These are phyloP conservation scores for Cubamyces lactineus DNA, from an alignment of 768 basidiomycete genomes.

Conservation along the genomic window DNA sequence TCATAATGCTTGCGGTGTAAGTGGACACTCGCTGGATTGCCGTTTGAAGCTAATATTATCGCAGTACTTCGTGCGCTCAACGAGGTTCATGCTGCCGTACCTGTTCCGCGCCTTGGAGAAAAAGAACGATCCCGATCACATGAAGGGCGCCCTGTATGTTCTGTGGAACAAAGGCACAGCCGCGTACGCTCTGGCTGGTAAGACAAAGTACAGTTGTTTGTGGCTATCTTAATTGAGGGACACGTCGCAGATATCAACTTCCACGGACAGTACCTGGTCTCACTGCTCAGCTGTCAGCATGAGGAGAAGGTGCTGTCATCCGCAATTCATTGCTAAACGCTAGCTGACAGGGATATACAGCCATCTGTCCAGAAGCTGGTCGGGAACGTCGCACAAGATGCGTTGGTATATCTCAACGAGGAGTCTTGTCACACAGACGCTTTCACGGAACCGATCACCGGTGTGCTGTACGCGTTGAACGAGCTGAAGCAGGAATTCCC, in stretches of 20 bases:
- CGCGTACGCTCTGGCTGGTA: slow-evolving; percentile 71
- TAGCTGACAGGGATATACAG: slow-evolving; percentile 37
- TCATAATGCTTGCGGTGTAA: slow-evolving; percentile 64
- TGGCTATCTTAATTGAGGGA: background rate
- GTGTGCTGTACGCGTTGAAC: slow-evolving; percentile 50
- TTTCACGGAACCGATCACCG: slow-evolving; percentile 52
- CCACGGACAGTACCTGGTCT: slow-evolving; percentile 59
- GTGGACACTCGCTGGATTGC: slow-evolving; percentile 29
- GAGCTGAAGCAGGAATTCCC: slow-evolving; percentile 58
- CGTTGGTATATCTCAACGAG: slow-evolving; percentile 59
- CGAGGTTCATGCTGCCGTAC: slow-evolving; percentile 61
- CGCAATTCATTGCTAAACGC: background rate
- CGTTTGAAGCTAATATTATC: slow-evolving; percentile 3
- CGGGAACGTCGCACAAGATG: slow-evolving; percentile 62
- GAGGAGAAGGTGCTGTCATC: slow-evolving; percentile 71
- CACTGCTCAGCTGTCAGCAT: slow-evolving; percentile 75
- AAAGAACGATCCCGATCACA: slow-evolving; percentile 86
- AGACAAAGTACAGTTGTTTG: slow-evolving; percentile 29
- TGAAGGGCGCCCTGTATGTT: slow-evolving; percentile 92
- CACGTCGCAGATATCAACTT: slow-evolving; percentile 53
- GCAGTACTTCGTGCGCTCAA: slow-evolving; percentile 74
- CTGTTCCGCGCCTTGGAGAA: slow-evolving; percentile 65
- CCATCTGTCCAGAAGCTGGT: slow-evolving; percentile 79
- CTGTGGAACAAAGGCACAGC: slow-evolving; percentile 73
- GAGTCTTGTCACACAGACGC: slow-evolving; percentile 67